Base-by-base conservation (phyloP, 2,329 filamentous ascomycete species). In the Diaporthe amygdali region DNA sequence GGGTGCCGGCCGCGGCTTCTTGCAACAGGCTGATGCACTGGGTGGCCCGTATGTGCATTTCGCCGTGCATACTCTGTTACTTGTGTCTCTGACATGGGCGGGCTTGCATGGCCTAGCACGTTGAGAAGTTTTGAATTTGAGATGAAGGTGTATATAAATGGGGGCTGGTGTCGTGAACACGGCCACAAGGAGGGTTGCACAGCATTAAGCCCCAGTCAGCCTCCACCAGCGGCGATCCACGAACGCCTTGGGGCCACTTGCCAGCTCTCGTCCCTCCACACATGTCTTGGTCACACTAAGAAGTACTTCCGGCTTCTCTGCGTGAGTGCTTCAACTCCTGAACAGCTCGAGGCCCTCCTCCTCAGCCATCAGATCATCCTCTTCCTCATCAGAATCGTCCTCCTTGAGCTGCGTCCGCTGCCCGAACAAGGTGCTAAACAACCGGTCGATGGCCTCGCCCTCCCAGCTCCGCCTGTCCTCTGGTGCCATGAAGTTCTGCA, bases 401-500 rank as follows among this genome's bases (percentile, higher is more conserved):
- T 94, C 92, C 55, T 88, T 86, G 69, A 95, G 82, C 76, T 87
- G 84, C 78, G 92, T 86, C 79, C 90, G 91, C 77, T 92, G 91
- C 0, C 93, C 93, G 74, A 96, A 89, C 74, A 95, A 81, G 32
- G 92, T 92, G 17, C 91, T 91, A 79, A 95, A 95, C 80, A 96
- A 90, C 70, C 90, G 83, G 76, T 96, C 94, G 71, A 94, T 90
- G 69, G 95, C 94, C 72, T 90, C 88, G 75, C 92, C 90, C 73
- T 94, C 93, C 96, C 96, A 99, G 20, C 81, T 82, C 4, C 92
- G 88, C 67, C 94, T 87, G 79, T 97, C 93, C 80, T 98, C 94
- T 0, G 95, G 92, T 14, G 95, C 95, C 95, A 98, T 98, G 79
- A 98, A 98, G 81, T 98, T 98, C 84, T 97, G 94, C 78, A 99